These are phyloP conservation scores for Nicotiana obtusifolia DNA, from an alignment of 257 asterid genomes.

Conservation along the genomic window DNA sequence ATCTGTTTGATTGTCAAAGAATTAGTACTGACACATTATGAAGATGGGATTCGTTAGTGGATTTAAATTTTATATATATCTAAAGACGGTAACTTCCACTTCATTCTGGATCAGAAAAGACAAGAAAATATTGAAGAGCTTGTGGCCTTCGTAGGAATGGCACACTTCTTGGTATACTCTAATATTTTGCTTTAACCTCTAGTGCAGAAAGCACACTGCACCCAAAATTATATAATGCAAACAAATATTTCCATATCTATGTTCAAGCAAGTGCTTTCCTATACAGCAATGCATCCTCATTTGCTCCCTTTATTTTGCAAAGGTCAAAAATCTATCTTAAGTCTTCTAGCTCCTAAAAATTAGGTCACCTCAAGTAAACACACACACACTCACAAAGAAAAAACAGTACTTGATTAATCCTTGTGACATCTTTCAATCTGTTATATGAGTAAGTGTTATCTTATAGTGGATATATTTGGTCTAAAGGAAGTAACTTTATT, in stretches of 20 bases:
- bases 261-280: constrained; percentile 26
- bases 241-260: neutral
- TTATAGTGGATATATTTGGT: constrained; percentile 5
- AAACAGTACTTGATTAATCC: neutral
- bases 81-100: neutral
- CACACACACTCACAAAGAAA: neutral
- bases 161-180: constrained; percentile 40
- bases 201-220: constrained; percentile 49
- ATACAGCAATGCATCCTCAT: constrained; percentile 24
- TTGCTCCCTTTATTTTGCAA: neutral
- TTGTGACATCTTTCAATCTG: neutral
- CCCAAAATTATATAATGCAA: constrained; percentile 17
- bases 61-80: neutral
- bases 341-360: neutral
- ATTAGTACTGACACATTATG: neutral
- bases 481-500: neutral
- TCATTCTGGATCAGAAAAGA: neutral
- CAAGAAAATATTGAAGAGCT: neutral
- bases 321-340: neutral
- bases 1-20: neutral
- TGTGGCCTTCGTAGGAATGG: constrained; percentile 12
- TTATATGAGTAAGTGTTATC: neutral
- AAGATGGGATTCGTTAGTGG: neutral
- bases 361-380: neutral
- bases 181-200: constrained; percentile 14